Conservation (phyloP, 768 basidiomycete species). For the Kwoniella europaea region DNA sequence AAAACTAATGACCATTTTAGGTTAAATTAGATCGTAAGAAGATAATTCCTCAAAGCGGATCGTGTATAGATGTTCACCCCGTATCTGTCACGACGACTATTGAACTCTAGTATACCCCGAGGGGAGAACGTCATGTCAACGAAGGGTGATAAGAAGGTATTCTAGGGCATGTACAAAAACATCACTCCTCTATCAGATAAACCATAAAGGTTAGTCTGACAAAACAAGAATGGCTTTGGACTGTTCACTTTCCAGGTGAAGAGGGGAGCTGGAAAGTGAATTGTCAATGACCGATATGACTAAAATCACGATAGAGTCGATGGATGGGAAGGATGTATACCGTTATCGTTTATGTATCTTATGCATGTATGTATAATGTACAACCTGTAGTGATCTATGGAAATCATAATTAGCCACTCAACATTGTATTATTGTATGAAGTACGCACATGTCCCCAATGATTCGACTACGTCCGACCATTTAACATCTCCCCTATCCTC, state of each 20-base stretch:
- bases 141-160: conserved; percentile 29
- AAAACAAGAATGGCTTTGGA: background rate
- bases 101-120: conserved; percentile 30
- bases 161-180: conserved; percentile 10
- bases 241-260: background rate
- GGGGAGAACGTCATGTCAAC: conserved; percentile 41
- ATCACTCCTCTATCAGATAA: background rate
- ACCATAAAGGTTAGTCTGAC: conserved; percentile 6
- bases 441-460: background rate
- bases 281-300: conserved; percentile 4
- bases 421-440: background rate
- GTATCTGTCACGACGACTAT: conserved; percentile 56
- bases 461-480: conserved; percentile 24
- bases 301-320: too few relatives aligned
- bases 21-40: too few relatives aligned
- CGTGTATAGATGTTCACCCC: conserved; percentile 42
- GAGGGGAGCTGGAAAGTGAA: conserved; percentile 3
- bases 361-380: background rate
- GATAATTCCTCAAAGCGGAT: too few relatives aligned
- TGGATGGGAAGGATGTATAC: too few relatives aligned
- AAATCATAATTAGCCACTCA: background rate
- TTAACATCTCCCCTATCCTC: conserved; percentile 46
- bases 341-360: background rate
- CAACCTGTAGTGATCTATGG: background rate
- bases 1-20: background rate